A percentile compares a stretch with the other conserved stretches of the same genome.
Evolutionary conservation across 768 basidiomycete genomes (phyloP).

Genomic region (Leccinum fibrillosum): DNA sequence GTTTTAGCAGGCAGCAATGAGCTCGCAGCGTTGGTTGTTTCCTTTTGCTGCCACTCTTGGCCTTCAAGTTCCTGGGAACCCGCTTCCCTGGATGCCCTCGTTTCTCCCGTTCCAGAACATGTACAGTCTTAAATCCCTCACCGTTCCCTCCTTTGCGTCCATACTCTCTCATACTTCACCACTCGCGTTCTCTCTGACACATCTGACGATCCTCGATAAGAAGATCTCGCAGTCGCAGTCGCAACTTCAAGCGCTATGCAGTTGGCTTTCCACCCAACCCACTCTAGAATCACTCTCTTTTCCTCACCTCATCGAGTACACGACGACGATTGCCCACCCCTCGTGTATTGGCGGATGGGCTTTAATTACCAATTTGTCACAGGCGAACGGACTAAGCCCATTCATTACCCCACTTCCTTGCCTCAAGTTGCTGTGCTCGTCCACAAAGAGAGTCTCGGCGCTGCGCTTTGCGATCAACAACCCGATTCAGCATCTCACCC

Average conservation of each 20-base stretch:
- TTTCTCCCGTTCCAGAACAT: constrained; percentile 26
- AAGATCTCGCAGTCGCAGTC: constrained; percentile 21
- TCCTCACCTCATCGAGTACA: constrained; percentile 22
- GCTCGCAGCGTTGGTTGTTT: constrained; percentile 25
- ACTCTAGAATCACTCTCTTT: constrained; percentile 28
- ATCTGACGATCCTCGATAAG: constrained; percentile 28
- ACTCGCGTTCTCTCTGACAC: constrained; percentile 22
- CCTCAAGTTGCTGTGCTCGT: constrained; percentile 27
- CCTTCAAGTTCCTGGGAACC: constrained; percentile 10
- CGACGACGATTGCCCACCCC: neutral
- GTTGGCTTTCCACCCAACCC: constrained; percentile 24
- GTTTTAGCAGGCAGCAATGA: constrained; percentile 17
- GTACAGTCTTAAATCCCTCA: constrained; percentile 27
- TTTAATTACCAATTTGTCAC: neutral
- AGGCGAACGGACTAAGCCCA: neutral
- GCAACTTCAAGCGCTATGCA: constrained; percentile 12
- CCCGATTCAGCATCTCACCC: constrained; percentile 20
- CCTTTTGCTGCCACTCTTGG: constrained; percentile 25
- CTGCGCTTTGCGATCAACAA: constrained; percentile 17
- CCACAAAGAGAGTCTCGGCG: constrained; percentile 21
- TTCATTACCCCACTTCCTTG: constrained; percentile 17
- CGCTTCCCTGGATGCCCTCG: constrained; percentile 3
- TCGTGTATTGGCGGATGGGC: constrained; percentile 13
- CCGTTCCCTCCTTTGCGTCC: constrained; percentile 24
- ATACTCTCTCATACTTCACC: constrained; percentile 18